Evolutionary conservation across 805 yeast genomes (phyloP), one percentile per base, ranked within the genome.

Genomic region (Suhomyces faveliae): DNA sequence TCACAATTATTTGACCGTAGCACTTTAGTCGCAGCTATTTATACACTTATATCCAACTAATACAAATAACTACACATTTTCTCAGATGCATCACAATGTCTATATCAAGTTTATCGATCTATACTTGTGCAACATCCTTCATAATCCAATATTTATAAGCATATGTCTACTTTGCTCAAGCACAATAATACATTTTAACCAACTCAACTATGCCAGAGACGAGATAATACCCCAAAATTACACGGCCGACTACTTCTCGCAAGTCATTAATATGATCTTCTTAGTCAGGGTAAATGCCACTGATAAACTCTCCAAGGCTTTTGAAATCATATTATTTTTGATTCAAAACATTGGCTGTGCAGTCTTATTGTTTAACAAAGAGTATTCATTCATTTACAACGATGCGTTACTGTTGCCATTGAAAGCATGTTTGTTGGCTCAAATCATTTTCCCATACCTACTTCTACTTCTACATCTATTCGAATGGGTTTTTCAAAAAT

Each of bases 191-290:
- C 37, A 33, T 12, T 33, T 15, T 4, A 33, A 33, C 21, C 37
- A 33, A 33, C 37, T 33, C 12, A 33, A 33, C 15, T 17, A 33
- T 17, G 19, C 10, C 21, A 33, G 15, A 17, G 19, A 15, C 19
- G 11, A 33, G 21, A 17, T 33, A 15, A 20, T 9, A 15, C 8
- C 19, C 15, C 37, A 47, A n/a, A 35, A 39, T n/a, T 40, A 40
- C 39, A n/a, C 19, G n/a, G 22, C 45, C 30, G 71, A 68, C 42
- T 24, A 64, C 12, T 22, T 60, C 5, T 64, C 67, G 30, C 57
- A 64, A 25, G 23, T 54, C 13, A 53, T 69, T 38, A 66, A 67
- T 50, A 17, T 68, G 19, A 12, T 62, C n/a, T 67, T 69, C 40
- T 51, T 69, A 5, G 2, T 59, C 2, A 44, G 74, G 43, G 69